Evolutionary conservation across 495 filamentous ascomycete genomes (phyloP), one percentile per base, ranked within the genome.

Genomic region (Cenococcum geophilum): DNA sequence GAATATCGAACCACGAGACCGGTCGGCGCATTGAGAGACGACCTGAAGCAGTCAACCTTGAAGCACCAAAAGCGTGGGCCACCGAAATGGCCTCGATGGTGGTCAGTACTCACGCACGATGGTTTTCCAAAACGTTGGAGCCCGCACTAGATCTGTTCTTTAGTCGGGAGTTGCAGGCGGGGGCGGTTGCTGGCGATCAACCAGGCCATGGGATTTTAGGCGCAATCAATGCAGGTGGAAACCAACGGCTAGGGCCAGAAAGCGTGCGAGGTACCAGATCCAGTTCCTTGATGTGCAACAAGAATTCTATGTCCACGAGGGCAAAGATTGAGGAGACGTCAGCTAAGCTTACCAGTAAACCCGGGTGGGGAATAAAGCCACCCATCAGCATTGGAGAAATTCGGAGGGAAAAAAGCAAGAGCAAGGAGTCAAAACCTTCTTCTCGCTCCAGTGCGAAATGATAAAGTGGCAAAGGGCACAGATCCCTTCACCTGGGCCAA

Each of bases 161-260:
- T 57, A 49, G 58, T 63, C 58, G 66, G 62, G 62, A 62, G 62
- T 65, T 62, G 35, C 62, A 50, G 62, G 66, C 59, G 55, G 62
- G 66, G 62, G 59, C 53, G 63, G 60, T 60, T 63, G 57, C 57
- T 52, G 65, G 45, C 62, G 59, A 65, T 68, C 66, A 64, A 61
- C 62, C 66, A 68, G 50, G 61, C 62, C 66, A 62, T 59, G 62
- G 66, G 62, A 60, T 54, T 54, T 62, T 59, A 62, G 66, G 55
- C 62, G 66, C 51, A 57, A 55, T 51, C 18, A 59, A 58, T 47
- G 66, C 66, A 68, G 62, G 59, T 51, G 54, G 36, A 43, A 64
- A 62, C 61, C 66, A 61, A 60, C 62, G 59, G 62, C 61, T 65
- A 58, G 66, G 66, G 54, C 58, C 66, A 57, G 47, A 43, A 36